A percentile compares a stretch with the other conserved stretches of the same genome.
Conservation (phyloP, 2,329 filamentous ascomycete species). For the Biscogniauxia sp. region DNA sequence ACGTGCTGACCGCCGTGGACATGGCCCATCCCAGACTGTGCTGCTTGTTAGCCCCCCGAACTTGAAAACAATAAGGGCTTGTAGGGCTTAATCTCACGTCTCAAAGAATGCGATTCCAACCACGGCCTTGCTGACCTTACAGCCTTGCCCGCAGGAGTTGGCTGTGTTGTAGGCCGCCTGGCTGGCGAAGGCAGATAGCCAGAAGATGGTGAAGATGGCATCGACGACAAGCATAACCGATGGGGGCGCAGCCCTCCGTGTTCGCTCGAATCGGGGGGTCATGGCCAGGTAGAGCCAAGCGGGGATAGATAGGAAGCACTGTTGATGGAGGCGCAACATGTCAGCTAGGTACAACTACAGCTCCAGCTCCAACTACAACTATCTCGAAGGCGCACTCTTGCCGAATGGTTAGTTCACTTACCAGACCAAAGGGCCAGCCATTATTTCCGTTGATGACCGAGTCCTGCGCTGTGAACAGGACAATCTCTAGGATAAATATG, state of each 20-base stretch:
- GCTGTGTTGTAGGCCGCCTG: constrained; percentile 63
- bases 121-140: constrained; percentile 60
- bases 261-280: constrained; percentile 62
- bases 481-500: constrained; percentile 58
- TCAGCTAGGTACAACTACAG: constrained; percentile 13
- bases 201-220: constrained; percentile 56
- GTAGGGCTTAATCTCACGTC: constrained; percentile 44
- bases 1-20: constrained; percentile 56
- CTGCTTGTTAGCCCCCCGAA: constrained; percentile 2
- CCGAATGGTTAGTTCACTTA: constrained; percentile 37
- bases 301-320: constrained; percentile 65
- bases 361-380: no score
- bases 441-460: constrained; percentile 55
- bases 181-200: constrained; percentile 65
- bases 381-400: not conserved
- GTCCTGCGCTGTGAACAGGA: constrained; percentile 51
- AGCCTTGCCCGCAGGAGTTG: constrained; percentile 53
- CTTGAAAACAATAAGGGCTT: not conserved
- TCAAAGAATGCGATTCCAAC: constrained; percentile 62
- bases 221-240: constrained; percentile 61
- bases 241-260: constrained; percentile 59
- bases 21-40: constrained; percentile 54
- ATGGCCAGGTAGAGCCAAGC: constrained; percentile 65
- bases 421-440: constrained; percentile 63
- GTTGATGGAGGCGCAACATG: constrained; percentile 1